Evolutionary conservation across 352 stramenopile species (phyloP), one percentile per base, ranked within the genome.

Genomic region (Phytopythium cucurbitacearum): DNA sequence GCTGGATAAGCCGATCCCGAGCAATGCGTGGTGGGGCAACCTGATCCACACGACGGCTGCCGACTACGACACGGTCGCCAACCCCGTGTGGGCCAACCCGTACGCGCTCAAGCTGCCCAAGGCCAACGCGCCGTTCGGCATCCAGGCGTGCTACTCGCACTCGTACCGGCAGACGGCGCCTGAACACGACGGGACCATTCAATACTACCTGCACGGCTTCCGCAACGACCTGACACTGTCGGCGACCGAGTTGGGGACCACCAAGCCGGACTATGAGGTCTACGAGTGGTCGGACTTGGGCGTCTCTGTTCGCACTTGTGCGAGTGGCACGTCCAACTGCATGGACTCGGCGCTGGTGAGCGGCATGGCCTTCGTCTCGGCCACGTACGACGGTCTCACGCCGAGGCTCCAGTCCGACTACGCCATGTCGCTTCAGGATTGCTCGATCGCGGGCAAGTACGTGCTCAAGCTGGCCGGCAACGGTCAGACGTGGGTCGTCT

Each of bases 11-110:
- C 57, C 81, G 2, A 84, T 92, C 54, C 82, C 82, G 48, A 92
- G 79, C 15, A 92, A 92, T 65, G 73, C 88, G 52, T 92, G 82
- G 82, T 92, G 82, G 82, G 77, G 70, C 15, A 92, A 90, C 57
- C 51, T 89, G 41, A 87, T 92, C 44, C 68, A 82, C 62, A 70
- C 71, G 10, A 79, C 62, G 21, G 21, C 21, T 1, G 64, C 53
- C 32, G 60, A 67, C 7, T 75, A 77, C 38, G 51, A 70, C 38
- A 54, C 72, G 2, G 58, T 70, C 44, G 71, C 78, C 35, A 72
- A 76, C 50, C 68, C 73, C 3, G 77, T 68, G 7, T 92, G 76
- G 65, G 62, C 73, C 5, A 87, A 89, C 59, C 79, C 82, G 46
- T 92, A 88, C 57, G 72, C 76, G 3, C 47, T 92, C 34, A 80